Base-by-base conservation (phyloP, 2,329 filamentous ascomycete species). In the Botryotinia globosa region DNA sequence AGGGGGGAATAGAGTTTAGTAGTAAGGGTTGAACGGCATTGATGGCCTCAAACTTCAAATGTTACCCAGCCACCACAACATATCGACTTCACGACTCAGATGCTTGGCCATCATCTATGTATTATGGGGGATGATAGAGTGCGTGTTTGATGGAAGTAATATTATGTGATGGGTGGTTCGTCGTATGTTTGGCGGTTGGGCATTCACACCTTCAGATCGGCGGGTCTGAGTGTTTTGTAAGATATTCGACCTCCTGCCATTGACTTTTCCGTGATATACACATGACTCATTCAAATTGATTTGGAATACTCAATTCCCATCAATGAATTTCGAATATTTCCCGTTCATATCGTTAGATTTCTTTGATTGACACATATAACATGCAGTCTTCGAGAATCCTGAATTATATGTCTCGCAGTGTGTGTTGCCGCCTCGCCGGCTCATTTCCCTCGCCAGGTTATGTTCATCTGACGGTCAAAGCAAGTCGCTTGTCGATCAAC, bases 351-450 rank as follows among this genome's bases (percentile, higher is more conserved):
- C 62, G 75, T 74, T 62, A 77, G 77, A 56, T 76, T 78, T 64
- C 75, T 74, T 62, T 78, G 76, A 59, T 76, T 78, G 29, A 77
- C 76, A 61, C 76, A 79, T 34, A 79, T 78, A 8, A 80, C 72
- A 58, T 80, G 76, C 16, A 79, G 72, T 39, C 73, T 76, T 16
- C 74, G 39, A 16, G 75, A 69, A 9, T 70, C 74, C 5, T 72
- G 54, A 29, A 79, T 78, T 29, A 79, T 78, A 54, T 78, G 77
- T 25, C 73, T 73, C 1, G 77, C 76, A 1, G 78, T 78, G 37
- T 80, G 74, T 0, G 72, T 3, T 61, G 10, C 58, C 37, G 37
- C 37, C 59, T n/a, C 59, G 25, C 34, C 34, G 32, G 29, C 59
- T 18, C 34, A 16, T 14, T 14, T 5, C 16, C 61, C 16, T n/a